These are phyloP conservation scores for Candolleomyces efflorescens DNA, from an alignment of 768 basidiomycete species.

Conservation along the genomic window DNA sequence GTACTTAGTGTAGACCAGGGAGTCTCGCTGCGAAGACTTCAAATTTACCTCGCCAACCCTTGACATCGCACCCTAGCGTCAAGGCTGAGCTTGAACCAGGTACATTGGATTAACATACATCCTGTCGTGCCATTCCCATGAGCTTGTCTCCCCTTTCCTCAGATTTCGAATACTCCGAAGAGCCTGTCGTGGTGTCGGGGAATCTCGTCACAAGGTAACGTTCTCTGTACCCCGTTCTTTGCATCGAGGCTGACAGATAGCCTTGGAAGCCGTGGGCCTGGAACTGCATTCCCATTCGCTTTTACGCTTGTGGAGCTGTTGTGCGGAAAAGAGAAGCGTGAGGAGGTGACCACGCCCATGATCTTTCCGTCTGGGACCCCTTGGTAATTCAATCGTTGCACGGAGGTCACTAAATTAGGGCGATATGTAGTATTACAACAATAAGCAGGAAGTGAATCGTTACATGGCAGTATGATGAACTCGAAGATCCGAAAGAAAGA, in stretches of 20 bases:
- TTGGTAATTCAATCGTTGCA: constrained; percentile 18
- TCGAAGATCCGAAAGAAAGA: neutral
- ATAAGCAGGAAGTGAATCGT: constrained; percentile 70
- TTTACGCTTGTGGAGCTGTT: constrained; percentile 71
- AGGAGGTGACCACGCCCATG: constrained; percentile 64
- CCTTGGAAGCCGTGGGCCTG: constrained; percentile 61
- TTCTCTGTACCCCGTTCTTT: neutral
- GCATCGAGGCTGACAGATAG: constrained; percentile 1
- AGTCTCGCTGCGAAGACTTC: constrained; percentile 64
- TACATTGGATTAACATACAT: constrained; percentile 27
- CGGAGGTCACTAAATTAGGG: too few species aligned
- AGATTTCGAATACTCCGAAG: constrained; percentile 76
- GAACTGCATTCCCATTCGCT: constrained; percentile 75
- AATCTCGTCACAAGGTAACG: constrained; percentile 74
- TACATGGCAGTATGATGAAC: constrained; percentile 37
- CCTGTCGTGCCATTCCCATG: neutral
- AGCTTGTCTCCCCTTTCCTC: neutral
- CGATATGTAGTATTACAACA: constrained; percentile 30
- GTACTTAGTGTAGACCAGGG: constrained; percentile 35
- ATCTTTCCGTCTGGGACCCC: constrained; percentile 58
- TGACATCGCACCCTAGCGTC: constrained; percentile 80
- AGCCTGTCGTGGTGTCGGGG: constrained; percentile 67
- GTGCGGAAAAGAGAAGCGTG: constrained; percentile 57
- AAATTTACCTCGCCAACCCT: constrained; percentile 51
- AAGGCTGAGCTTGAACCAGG: constrained; percentile 53